Evolutionary conservation across 805 yeast genomes (phyloP).

Genomic region (Saccharomycopsis sp.): DNA sequence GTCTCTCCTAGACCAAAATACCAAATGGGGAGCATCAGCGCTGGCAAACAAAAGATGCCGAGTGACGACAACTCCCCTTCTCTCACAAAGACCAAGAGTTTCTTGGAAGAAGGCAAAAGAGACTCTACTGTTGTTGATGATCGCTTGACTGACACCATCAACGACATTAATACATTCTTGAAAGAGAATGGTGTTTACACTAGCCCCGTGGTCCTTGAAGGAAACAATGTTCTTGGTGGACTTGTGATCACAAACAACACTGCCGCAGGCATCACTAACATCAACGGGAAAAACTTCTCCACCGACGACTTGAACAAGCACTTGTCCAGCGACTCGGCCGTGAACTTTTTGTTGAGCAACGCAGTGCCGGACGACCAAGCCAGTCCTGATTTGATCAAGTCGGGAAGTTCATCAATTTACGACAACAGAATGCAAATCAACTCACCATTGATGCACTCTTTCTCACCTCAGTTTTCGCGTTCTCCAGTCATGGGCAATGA

Average conservation of each 20-base stretch:
- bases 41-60: background rate
- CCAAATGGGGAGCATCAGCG: constrained; percentile 1
- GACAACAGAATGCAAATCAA: constrained; percentile 12
- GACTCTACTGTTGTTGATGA: constrained; percentile 8
- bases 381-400: constrained; percentile 4
- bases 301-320: constrained; percentile 14
- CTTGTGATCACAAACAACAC: constrained; percentile 11
- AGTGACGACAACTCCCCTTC: background rate
- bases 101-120: constrained; percentile 4
- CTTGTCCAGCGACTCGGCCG: constrained; percentile 8
- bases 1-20: constrained; percentile 6
- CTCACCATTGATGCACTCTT: constrained; percentile 1
- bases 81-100: background rate
- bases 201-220: constrained; percentile 17
- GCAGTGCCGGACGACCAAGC: constrained; percentile 1
- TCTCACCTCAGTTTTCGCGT: background rate
- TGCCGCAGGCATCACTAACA: constrained; percentile 4
- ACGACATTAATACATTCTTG: constrained; percentile 18
- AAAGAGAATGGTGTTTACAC: constrained; percentile 20
- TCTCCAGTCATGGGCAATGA: constrained; percentile 1
- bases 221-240: constrained; percentile 18
- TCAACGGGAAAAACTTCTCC: constrained; percentile 13
- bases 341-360: constrained; percentile 7
- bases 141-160: constrained; percentile 18
- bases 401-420: constrained; percentile 12